Base-by-base conservation (phyloP, 208 protist species). In the Zelonia costaricensis region DNA sequence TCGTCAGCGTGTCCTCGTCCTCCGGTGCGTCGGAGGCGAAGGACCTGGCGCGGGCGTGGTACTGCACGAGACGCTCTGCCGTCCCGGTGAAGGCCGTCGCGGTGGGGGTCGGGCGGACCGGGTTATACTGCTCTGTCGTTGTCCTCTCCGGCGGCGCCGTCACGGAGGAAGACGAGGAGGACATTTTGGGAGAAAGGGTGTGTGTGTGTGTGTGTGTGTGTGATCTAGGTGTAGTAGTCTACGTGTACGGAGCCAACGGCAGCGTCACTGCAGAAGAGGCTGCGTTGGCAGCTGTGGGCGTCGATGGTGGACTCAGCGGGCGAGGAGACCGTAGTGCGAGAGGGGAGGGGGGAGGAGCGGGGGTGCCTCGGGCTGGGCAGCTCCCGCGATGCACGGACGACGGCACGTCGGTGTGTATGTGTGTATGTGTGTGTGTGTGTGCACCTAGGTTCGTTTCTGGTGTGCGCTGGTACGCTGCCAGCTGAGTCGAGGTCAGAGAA, bases 121-220 rank as follows among this genome's bases (percentile, higher is more conserved):
- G 61, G 4, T 40, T 54, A 36, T 70, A 64, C 56, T 64, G 65
- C 48, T 72, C 65, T 12, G 65, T 72, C 6, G 64, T 44, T 5
- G 64, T 59, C 12, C 55, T 56, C 28, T 71, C 56, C 0, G 64
- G 64, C 25, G 64, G 64, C 9, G 57, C 64, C 15, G 64, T 58
- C 3, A 57, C 10, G 30, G 65, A 64, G 33, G 40, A 45, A 12
- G 57, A 64, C 57, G 39, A 48, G 27, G 39, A 13, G 54, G 54
- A 38, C 27, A 39, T 44, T 23, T n/a, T 51, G 25, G 22, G 15
- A 18, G 48, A 16, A 25, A 4, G 22, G 2, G 22, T 10, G 5
- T 25, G 22, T 18, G 23, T 52, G 22, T 18, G 46, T 18, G 25
- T 30, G 8, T 28, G 33, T 38, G 33, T 38, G 33, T 10, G 33